These are phyloP conservation scores for Aegilops umbellulata DNA, from an alignment of 176 grass and related monocot genomes.

Conservation along the genomic window DNA sequence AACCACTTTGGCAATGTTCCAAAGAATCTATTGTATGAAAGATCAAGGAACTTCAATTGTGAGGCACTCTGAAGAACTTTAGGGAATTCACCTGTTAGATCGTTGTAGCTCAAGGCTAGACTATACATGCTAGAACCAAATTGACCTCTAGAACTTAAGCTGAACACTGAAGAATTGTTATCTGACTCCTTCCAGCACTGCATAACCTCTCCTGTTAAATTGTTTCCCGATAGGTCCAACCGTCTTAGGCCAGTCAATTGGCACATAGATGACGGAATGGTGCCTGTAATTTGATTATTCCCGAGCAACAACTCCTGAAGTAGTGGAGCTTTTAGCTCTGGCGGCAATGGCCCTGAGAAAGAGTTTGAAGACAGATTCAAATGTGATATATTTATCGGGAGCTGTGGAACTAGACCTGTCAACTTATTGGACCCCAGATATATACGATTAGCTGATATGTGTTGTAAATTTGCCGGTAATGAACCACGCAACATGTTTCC, in stretches of 20 bases:
- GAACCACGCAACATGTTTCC: background rate
- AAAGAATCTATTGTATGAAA: background rate
- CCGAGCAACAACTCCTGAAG: rapidly evolving
- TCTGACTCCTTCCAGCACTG: background rate
- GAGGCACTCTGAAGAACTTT: background rate
- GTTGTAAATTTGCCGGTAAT: background rate
- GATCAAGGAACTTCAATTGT: background rate
- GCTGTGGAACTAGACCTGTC: rapidly evolving
- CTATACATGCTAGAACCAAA: background rate
- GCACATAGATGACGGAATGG: background rate
- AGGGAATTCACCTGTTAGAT: background rate
- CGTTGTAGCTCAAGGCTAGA: background rate
- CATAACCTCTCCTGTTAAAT: background rate
- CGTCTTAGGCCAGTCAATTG: background rate
- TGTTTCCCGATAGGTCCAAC: background rate
- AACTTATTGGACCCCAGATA: background rate
- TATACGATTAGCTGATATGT: background rate
- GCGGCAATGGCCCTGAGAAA: background rate
- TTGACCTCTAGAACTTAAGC: no score
- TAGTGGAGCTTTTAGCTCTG: background rate
- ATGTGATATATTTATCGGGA: background rate
- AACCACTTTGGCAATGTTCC: background rate
- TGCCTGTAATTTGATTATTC: background rate
- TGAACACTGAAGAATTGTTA: background rate
- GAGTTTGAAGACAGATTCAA: background rate